These are phyloP conservation scores for Leccinum obscurum DNA, from an alignment of 768 basidiomycete genomes.

Conservation along the genomic window DNA sequence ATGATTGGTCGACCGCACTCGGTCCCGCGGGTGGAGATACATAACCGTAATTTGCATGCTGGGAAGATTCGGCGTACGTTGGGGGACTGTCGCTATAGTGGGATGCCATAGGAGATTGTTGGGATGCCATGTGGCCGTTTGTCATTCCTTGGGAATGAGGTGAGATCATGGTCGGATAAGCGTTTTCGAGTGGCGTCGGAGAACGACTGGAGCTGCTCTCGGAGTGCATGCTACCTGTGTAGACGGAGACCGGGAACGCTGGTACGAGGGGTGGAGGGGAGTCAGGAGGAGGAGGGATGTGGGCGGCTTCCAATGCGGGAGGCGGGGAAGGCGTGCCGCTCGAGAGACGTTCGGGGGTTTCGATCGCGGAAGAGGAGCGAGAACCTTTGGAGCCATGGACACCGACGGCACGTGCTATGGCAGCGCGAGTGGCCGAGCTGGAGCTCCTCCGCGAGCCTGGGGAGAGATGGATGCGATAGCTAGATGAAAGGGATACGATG, in stretches of 20 bases:
- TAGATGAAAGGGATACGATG: constrained; percentile 29
- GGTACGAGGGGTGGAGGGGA: constrained; percentile 56
- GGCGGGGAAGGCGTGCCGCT: constrained; percentile 34
- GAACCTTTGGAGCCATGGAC: constrained; percentile 23
- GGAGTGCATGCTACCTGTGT: constrained; percentile 31
- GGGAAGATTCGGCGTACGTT: constrained; percentile 32
- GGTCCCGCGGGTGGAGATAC: constrained; percentile 25
- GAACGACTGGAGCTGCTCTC: constrained; percentile 42
- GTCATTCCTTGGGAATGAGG: constrained; percentile 37
- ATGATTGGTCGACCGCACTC: constrained; percentile 27
- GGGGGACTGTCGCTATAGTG: constrained; percentile 34
- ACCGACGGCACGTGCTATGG: constrained; percentile 46
- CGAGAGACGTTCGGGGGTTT: constrained; percentile 28
- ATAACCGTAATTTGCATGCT: constrained; percentile 33
- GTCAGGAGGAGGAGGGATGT: constrained; percentile 46
- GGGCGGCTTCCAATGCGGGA: constrained; percentile 47
- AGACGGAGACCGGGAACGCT: constrained; percentile 35
- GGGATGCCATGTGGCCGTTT: constrained; percentile 34
- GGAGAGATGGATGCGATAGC: constrained; percentile 80
- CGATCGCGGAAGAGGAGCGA: constrained; percentile 27
- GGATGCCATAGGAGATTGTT: constrained; percentile 31
- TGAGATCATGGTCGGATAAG: constrained; percentile 41
- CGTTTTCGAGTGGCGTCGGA: constrained; percentile 45
- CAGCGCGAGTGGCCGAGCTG: constrained; percentile 53
- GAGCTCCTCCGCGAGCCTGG: constrained; percentile 75